Evolutionary conservation across 345 rosid genomes (phyloP).

Genomic region (Carallia pectinifolia): DNA sequence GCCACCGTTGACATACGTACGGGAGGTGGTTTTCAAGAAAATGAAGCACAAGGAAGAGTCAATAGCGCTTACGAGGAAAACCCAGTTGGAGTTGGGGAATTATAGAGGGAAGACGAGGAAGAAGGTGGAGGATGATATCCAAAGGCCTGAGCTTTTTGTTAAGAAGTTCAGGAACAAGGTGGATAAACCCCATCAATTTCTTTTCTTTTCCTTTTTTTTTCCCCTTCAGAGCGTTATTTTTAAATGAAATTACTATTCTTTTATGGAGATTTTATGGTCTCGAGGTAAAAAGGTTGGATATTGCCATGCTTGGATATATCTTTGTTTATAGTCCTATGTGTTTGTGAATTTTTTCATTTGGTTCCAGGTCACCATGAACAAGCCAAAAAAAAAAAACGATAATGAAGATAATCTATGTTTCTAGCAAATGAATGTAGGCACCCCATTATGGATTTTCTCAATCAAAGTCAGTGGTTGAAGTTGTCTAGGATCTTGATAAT

Average conservation of each 20-base stretch:
- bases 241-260: too few species aligned
- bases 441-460: too few species aligned
- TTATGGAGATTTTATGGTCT: too few species aligned
- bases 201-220: background rate
- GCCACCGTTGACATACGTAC: slow-evolving; percentile 48
- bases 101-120: slow-evolving; percentile 40
- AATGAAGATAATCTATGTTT: too few species aligned
- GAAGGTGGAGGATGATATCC: slow-evolving; percentile 56
- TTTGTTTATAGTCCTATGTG: background rate
- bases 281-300: too few species aligned
- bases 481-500: too few species aligned
- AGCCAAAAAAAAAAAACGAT: too few species aligned
- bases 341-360: too few species aligned
- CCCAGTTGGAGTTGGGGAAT: slow-evolving; percentile 66
- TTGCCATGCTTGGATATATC: slow-evolving; percentile 8
- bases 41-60: slow-evolving; percentile 72
- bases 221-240: background rate
- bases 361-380: too few species aligned
- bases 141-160: slow-evolving; percentile 75
- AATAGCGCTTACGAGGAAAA: slow-evolving; percentile 64
- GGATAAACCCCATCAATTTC: background rate
- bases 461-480: too few species aligned
- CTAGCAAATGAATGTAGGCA: too few species aligned
- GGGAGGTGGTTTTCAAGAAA: slow-evolving; percentile 78
- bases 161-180: slow-evolving; percentile 69